Percentiles rank a stretch among this genome's conserved stretches.
phyloP scores from a whole-genome alignment of 2,329 filamentous ascomycete species.

The Chaetoscypha palmicola region DNA sequence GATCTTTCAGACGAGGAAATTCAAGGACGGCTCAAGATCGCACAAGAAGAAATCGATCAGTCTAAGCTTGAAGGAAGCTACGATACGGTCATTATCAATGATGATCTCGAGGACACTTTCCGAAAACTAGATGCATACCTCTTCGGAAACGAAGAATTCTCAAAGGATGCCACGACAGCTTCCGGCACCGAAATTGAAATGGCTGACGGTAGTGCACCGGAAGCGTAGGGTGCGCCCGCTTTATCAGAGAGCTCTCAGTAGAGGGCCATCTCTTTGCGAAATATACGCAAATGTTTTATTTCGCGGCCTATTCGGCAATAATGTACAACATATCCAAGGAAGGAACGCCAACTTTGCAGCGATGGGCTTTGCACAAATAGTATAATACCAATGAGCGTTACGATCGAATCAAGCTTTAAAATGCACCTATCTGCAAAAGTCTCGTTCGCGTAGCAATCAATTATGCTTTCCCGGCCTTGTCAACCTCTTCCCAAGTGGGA shows the following conservation, averaged over 20 bases:
- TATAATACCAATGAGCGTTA: conserved; percentile 5
- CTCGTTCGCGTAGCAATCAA: not conserved
- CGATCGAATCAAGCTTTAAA: not conserved
- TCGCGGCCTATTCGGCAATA: not conserved
- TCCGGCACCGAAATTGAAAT: conserved; percentile 13
- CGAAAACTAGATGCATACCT: conserved; percentile 44
- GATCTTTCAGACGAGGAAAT: conserved; percentile 42
- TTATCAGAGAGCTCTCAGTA: not conserved
- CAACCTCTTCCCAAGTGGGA: conserved; percentile 21
- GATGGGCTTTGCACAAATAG: conserved; percentile 4
- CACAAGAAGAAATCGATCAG: conserved; percentile 37
- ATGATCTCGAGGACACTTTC: conserved; percentile 43
- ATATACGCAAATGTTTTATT: not conserved
- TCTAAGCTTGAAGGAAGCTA: conserved; percentile 40
- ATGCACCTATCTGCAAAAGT: not conserved
- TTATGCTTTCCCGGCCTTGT: conserved; percentile 10
- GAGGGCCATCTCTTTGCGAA: not conserved
- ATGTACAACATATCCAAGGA: conserved; percentile 7
- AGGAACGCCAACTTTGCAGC: not conserved
- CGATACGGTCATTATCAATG: conserved; percentile 45
- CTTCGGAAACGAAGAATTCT: conserved; percentile 28
- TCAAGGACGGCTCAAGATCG: conserved; percentile 36
- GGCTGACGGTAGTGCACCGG: conserved; percentile 6
- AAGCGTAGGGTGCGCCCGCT: not conserved
- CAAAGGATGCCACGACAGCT: conserved; percentile 6